These are phyloP conservation scores for Phaffomyces thermotolerans DNA, from an alignment of 805 yeast species.

Conservation along the genomic window DNA sequence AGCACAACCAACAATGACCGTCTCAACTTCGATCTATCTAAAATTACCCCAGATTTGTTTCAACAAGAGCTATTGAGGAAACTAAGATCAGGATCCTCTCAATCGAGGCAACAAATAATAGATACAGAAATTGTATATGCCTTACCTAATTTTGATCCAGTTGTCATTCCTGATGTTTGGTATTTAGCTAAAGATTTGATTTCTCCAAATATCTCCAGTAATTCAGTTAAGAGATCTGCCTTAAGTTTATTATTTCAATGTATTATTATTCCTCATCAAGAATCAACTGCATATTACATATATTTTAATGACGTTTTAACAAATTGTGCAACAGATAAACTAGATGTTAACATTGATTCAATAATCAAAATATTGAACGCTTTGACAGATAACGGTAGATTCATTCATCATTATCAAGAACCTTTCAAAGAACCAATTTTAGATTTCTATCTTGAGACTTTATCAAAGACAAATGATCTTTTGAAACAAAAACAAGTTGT, in stretches of 20 bases:
- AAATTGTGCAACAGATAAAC: constrained; percentile 28
- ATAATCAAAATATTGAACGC: constrained; percentile 40
- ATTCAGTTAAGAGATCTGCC: constrained; percentile 35
- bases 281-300: constrained; percentile 41
- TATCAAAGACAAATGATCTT: constrained; percentile 24
- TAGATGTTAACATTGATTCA: constrained; percentile 45
- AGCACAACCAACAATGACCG: constrained; percentile 17
- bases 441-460: constrained; percentile 28
- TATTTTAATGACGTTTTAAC: constrained; percentile 54
- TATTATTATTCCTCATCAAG: constrained; percentile 39
- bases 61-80: constrained; percentile 33
- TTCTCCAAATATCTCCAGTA: constrained; percentile 25
- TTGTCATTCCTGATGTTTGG: constrained; percentile 72
- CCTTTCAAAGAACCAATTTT: constrained; percentile 35
- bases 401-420: constrained; percentile 43
- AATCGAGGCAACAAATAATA: constrained; percentile 43
- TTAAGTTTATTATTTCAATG: constrained; percentile 49
- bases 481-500: constrained; percentile 13
- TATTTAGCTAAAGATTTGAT: constrained; percentile 53
- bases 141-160: constrained; percentile 43
- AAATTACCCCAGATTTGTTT: constrained; percentile 38
- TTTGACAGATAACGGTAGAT: constrained; percentile 47
- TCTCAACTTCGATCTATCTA: constrained; percentile 31
- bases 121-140: constrained; percentile 38
- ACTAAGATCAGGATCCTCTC: constrained; percentile 30